Base-by-base conservation (phyloP, 2,329 filamentous ascomycete species). In the Colletotrichum chrysophilum region DNA sequence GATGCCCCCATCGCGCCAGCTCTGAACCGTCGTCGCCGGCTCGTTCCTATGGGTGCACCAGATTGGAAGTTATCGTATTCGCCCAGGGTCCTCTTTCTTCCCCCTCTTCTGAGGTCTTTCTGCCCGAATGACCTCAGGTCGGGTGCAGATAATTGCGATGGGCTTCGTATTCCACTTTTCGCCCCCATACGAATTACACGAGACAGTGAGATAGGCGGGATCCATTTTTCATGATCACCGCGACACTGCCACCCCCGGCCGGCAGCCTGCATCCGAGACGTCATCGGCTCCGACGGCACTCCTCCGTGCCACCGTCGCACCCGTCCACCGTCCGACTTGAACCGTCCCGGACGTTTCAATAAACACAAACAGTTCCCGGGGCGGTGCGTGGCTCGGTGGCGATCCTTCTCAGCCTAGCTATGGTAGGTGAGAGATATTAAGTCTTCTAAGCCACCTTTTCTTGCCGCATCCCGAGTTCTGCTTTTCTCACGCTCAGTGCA, bases 111-210 rank as follows among this genome's bases (percentile, higher is more conserved):
- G 43, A 52, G n/a, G 43, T 52, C n/a, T 52, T 55, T 55, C 30
- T 34, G 65, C 43, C 58, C 58, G 18, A 64, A 24, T 64, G 61
- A 64, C 61, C 21, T 43, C 18, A 16, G 60, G 61, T 64, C n/a
- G 61, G 32, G 7, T 36, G 13, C 43, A 55, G 26, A 55, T 70
- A 30, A 70, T 62, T 70, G 28, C 21, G 67, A 70, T 62, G 21
- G 56, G 10, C 67, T 70, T 70, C 56, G 67, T 70, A 70, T 70
- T 28, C 67, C 67, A 70, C 67, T 62, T 62, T 70, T 61, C 34
- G 66, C 66, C 55, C 52, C 56, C 36, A 52, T 69, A 61, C 67
- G 26, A 70, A 70, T 70, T 62, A 58, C 56, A 62, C 36, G 56
- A 70, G 36, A 61, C 14, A 62, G 58, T 70, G 67, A 70, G 58